Evolutionary conservation across 2,329 filamentous ascomycete species (phyloP).

Genomic region (Penicillium glabrum): DNA sequence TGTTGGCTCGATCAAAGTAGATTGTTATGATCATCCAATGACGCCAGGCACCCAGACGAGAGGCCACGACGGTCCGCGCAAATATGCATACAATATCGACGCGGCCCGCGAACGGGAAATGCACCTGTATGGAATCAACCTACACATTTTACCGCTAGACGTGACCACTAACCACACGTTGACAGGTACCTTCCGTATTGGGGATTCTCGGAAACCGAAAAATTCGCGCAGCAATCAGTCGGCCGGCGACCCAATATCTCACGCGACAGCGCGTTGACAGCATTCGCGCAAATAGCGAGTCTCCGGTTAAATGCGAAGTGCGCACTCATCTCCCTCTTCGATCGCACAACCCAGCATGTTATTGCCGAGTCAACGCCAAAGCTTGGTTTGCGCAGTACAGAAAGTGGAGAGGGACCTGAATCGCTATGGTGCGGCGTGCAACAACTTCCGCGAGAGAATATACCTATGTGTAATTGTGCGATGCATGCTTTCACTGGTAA

Average conservation of each 20-base stretch:
- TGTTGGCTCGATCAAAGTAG: neutral
- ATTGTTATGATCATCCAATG: neutral
- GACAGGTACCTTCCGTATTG: conserved; percentile 20
- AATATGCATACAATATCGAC: conserved; percentile 21
- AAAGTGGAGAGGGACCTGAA: conserved; percentile 6
- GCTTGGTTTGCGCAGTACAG: conserved; percentile 15
- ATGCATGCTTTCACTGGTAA: conserved; percentile 11
- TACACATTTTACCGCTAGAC: neutral
- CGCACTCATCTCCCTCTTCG: conserved; percentile 30
- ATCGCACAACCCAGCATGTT: conserved; percentile 25
- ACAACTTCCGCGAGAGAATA: conserved; percentile 12
- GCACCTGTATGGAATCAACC: conserved; percentile 14
- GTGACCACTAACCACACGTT: neutral
- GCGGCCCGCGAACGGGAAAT: conserved; percentile 21
- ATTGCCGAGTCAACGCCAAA: conserved; percentile 28
- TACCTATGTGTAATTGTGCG: conserved; percentile 18
- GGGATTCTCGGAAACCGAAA: conserved; percentile 19
- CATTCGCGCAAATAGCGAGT: conserved; percentile 29
- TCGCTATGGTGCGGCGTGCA: conserved; percentile 20
- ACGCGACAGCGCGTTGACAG: conserved; percentile 23
- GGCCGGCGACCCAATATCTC: conserved; percentile 15
- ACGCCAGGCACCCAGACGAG: neutral
- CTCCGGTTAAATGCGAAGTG: conserved; percentile 23
- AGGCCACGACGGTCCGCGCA: conserved; percentile 12
- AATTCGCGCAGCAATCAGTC: conserved; percentile 17